These are phyloP conservation scores for Umbilicus rupestris DNA, from an alignment of 164 flowering plant species.

Conservation along the genomic window DNA sequence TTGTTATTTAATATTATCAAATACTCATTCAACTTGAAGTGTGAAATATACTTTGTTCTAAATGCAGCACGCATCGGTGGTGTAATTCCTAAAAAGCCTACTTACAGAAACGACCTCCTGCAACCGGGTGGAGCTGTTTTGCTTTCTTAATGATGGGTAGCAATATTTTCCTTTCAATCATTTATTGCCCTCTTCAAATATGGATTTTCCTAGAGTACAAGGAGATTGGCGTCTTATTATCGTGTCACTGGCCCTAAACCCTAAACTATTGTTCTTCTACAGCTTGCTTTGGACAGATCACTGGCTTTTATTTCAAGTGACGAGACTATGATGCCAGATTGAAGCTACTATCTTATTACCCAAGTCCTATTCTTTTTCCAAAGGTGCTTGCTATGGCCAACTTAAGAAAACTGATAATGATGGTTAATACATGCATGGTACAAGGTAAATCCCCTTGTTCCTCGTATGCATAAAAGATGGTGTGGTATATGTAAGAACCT, in stretches of 20 bases:
- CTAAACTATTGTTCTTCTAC: background rate
- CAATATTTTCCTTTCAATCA: too few species aligned
- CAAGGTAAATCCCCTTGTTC: too few species aligned
- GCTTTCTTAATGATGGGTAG: too few species aligned
- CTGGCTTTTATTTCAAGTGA: background rate
- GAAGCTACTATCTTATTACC: background rate
- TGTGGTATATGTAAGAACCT: too few species aligned
- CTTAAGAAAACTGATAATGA: too few species aligned
- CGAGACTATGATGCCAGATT: background rate
- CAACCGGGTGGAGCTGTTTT: too few species aligned
- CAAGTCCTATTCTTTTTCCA: background rate
- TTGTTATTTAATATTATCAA: background rate
- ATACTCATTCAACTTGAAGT: background rate
- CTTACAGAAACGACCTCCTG: too few species aligned
- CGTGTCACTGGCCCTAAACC: background rate
- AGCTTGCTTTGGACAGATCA: background rate
- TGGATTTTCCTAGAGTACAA: background rate
- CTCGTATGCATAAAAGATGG: too few species aligned
- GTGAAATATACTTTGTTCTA: background rate
- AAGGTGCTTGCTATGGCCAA: background rate
- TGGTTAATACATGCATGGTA: too few species aligned
- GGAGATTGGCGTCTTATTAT: background rate
- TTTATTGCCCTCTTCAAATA: too few species aligned
- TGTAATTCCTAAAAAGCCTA: too few species aligned
- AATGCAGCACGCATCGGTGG: background rate